Percentiles rank a stretch among this genome's conserved stretches.
Conservation (phyloP, 805 yeast genomes). For the Myxozyma mucilagina region DNA sequence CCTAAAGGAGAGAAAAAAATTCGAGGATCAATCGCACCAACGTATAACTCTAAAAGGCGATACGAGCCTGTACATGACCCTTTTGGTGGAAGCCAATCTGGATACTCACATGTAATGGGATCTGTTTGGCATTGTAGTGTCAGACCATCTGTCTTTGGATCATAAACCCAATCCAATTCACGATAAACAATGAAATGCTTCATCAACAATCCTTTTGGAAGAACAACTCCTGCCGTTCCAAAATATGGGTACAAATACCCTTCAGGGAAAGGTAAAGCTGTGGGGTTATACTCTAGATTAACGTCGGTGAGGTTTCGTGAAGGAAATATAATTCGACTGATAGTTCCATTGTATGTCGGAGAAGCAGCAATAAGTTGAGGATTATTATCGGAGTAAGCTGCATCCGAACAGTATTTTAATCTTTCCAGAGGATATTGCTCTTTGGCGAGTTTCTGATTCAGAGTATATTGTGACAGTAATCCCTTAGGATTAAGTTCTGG, state of each 20-base stretch:
- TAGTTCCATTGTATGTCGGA: not conserved
- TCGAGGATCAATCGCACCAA: slow-evolving; percentile 20
- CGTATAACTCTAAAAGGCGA: not conserved
- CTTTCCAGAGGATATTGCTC: too few species aligned
- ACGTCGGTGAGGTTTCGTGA: not conserved
- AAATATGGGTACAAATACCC: slow-evolving; percentile 11
- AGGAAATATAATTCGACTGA: not conserved
- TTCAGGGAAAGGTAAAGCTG: slow-evolving; percentile 10
- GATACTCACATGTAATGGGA: not conserved
- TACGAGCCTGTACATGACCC: not conserved
- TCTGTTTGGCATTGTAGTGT: slow-evolving; percentile 7
- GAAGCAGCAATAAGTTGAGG: too few species aligned
- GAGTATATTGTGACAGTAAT: too few species aligned
- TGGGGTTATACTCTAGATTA: slow-evolving; percentile 9
- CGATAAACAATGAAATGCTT: slow-evolving; percentile 3
- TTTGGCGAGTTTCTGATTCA: too few species aligned
- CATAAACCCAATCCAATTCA: not conserved
- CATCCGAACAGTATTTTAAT: too few species aligned
- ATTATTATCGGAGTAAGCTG: too few species aligned
- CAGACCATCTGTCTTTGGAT: not conserved
- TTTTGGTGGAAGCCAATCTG: not conserved
- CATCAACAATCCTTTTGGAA: not conserved
- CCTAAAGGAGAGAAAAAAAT: slow-evolving; percentile 29
- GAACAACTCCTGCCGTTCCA: slow-evolving; percentile 1
- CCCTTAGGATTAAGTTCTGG: too few species aligned